Conservation (phyloP, 306 rosid genomes). For the Begonia loranthoides region DNA sequence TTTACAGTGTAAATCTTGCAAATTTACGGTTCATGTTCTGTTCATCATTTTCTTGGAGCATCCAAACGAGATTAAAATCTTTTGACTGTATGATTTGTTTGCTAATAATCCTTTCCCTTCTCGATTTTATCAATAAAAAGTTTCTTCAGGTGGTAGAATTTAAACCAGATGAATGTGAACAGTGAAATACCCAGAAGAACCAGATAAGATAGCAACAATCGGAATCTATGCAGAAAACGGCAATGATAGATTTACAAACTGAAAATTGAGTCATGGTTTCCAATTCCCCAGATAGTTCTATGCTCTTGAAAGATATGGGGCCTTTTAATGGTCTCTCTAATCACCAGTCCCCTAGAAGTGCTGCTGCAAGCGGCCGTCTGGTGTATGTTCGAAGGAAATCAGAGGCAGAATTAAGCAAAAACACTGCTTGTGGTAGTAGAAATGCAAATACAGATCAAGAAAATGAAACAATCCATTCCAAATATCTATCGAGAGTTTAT, state of each 20-base stretch:
- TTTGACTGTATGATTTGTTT: too few species aligned
- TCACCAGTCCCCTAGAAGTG: constrained; percentile 43
- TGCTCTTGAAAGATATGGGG: constrained; percentile 44
- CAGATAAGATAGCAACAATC: constrained; percentile 29
- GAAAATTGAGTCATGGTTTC: constrained; percentile 34
- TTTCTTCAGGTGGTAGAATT: constrained; percentile 9
- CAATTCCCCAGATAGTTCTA: constrained; percentile 32
- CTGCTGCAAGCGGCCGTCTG: constrained; percentile 59
- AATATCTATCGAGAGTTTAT: constrained; percentile 38
- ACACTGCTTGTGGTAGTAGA: constrained; percentile 35
- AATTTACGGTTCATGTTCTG: too few species aligned
- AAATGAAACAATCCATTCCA: constrained; percentile 30
- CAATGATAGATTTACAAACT: constrained; percentile 54
- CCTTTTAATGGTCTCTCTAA: constrained; percentile 30
- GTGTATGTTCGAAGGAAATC: constrained; percentile 92
- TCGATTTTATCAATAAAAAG: too few species aligned
- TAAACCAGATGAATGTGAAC: constrained; percentile 37
- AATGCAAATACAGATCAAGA: constrained; percentile 28
- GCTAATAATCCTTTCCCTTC: too few species aligned
- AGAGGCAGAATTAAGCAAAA: constrained; percentile 63
- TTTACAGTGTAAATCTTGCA: too few species aligned
- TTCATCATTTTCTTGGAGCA: too few species aligned
- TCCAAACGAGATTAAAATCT: too few species aligned
- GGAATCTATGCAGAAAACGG: constrained; percentile 52
- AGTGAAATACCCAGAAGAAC: constrained; percentile 40